Evolutionary conservation across 768 basidiomycete species (phyloP).

Genomic region (Lyophyllum decastes): DNA sequence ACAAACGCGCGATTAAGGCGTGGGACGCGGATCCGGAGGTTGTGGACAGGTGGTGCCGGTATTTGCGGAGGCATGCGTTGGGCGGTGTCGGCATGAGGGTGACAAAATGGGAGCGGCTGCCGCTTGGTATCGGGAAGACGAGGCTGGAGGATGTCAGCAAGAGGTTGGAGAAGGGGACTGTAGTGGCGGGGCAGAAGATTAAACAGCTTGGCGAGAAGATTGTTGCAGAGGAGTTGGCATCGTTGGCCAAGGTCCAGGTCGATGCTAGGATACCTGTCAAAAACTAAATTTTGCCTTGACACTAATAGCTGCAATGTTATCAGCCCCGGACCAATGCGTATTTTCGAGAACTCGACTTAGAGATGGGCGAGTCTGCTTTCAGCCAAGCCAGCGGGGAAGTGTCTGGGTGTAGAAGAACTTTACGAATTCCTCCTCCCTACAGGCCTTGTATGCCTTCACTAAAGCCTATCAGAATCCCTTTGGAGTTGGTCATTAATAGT

Average conservation of each 20-base stretch:
- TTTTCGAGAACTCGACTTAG: too few species aligned
- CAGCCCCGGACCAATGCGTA: neutral
- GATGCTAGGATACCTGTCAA: neutral
- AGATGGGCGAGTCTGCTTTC: too few species aligned
- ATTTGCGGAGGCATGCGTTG: constrained; percentile 72
- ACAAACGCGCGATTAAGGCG: constrained; percentile 86
- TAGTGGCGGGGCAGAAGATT: constrained; percentile 20
- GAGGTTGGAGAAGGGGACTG: constrained; percentile 25
- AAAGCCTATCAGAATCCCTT: too few species aligned
- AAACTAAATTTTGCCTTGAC: neutral
- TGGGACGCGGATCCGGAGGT: constrained; percentile 85
- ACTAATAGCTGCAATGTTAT: neutral
- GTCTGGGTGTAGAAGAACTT: too few species aligned
- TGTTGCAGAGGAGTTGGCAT: constrained; percentile 24
- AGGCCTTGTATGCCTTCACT: too few species aligned
- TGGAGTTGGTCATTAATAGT: too few species aligned
- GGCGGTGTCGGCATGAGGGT: constrained; percentile 88
- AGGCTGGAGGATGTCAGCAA: constrained; percentile 22
- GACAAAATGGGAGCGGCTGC: constrained; percentile 73
- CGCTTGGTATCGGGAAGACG: constrained; percentile 43
- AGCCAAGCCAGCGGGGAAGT: too few species aligned
- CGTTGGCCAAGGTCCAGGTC: neutral
- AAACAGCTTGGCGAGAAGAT: constrained; percentile 33
- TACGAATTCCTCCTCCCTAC: too few species aligned
- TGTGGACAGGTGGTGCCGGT: constrained; percentile 78